Conservation (phyloP, 805 yeast genomes). For the Starmerella gropengiesseri region DNA sequence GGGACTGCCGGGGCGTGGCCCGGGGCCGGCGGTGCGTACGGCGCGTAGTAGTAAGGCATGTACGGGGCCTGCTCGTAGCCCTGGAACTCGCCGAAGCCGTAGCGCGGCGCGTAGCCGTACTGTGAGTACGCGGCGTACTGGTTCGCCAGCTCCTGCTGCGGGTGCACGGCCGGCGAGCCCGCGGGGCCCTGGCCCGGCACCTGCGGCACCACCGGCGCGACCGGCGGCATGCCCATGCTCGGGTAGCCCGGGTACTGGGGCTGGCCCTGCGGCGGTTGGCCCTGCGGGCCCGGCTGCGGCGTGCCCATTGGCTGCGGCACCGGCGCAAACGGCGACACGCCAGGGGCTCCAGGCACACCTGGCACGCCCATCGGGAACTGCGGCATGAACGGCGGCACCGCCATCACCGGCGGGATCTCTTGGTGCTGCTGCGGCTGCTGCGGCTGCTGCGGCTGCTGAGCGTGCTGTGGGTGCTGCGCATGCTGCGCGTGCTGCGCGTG, state of each 20-base stretch:
- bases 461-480: not conserved
- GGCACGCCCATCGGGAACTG: slow-evolving; percentile 8
- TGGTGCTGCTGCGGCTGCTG: slow-evolving; percentile 11
- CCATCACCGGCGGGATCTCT: slow-evolving; percentile 5
- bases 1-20: slow-evolving; percentile 6
- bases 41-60: slow-evolving; percentile 10
- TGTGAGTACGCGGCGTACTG: slow-evolving; percentile 14
- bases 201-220: slow-evolving; percentile 6
- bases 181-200: slow-evolving; percentile 6
- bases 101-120: slow-evolving; percentile 5
- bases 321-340: slow-evolving; percentile 9
- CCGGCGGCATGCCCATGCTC: slow-evolving; percentile 7
- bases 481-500: slow-evolving; percentile 1
- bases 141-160: slow-evolving; percentile 11
- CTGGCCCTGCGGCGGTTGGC: slow-evolving; percentile 11
- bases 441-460: slow-evolving; percentile 3
- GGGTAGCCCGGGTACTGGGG: slow-evolving; percentile 10
- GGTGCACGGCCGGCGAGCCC: slow-evolving; percentile 10
- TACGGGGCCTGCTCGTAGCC: slow-evolving; percentile 11
- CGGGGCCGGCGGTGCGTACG: slow-evolving; percentile 11
- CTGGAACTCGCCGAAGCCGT: slow-evolving; percentile 10
- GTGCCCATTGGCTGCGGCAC: slow-evolving; percentile 7
- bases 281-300: slow-evolving; percentile 3
- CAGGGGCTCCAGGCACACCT: slow-evolving; percentile 9
- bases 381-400: slow-evolving; percentile 9